Percentiles rank a stretch among this genome's conserved stretches.
These are phyloP conservation scores for Geotrichum australiense DNA, from an alignment of 1,139 yeast genomes.

Conservation along the genomic window DNA sequence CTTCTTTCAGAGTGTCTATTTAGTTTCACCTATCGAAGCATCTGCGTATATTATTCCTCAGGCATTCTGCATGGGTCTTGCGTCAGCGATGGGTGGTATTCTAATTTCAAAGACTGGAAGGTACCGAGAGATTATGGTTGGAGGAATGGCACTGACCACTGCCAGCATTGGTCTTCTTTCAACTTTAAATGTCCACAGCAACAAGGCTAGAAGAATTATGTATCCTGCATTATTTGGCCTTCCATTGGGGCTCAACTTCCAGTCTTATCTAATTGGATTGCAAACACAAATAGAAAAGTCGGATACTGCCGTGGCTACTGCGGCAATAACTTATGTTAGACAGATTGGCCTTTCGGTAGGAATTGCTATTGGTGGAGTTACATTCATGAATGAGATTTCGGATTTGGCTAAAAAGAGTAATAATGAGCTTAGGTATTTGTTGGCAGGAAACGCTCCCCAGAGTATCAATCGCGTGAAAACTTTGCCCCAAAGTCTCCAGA, in stretches of 20 bases:
- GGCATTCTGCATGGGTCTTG: constrained; percentile 25
- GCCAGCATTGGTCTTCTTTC: constrained; percentile 24
- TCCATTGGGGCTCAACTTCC: constrained; percentile 27
- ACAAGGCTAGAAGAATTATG: constrained; percentile 23
- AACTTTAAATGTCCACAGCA: constrained; percentile 22
- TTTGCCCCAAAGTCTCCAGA: constrained; percentile 17
- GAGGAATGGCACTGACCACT: constrained; percentile 21
- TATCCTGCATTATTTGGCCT: constrained; percentile 25
- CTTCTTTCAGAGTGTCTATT: constrained; percentile 46
- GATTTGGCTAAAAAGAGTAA: constrained; percentile 18
- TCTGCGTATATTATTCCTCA: constrained; percentile 25
- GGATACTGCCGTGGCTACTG: constrained; percentile 26
- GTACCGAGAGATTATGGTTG: constrained; percentile 14
- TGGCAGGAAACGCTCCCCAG: constrained; percentile 23
- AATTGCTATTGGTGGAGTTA: constrained; percentile 27
- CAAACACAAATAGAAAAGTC: constrained; percentile 23
- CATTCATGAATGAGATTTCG: constrained; percentile 24
- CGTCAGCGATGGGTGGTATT: constrained; percentile 24
- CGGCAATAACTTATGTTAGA: constrained; percentile 23
- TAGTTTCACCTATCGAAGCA: constrained; percentile 27
- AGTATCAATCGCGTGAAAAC: constrained; percentile 21
- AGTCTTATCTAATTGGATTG: constrained; percentile 24
- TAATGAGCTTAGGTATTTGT: constrained; percentile 15
- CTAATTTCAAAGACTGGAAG: constrained; percentile 21
- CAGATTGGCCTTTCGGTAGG: constrained; percentile 27